These are phyloP conservation scores for Lachnellula cervina DNA, from an alignment of 2,329 filamentous ascomycete genomes.

Conservation along the genomic window DNA sequence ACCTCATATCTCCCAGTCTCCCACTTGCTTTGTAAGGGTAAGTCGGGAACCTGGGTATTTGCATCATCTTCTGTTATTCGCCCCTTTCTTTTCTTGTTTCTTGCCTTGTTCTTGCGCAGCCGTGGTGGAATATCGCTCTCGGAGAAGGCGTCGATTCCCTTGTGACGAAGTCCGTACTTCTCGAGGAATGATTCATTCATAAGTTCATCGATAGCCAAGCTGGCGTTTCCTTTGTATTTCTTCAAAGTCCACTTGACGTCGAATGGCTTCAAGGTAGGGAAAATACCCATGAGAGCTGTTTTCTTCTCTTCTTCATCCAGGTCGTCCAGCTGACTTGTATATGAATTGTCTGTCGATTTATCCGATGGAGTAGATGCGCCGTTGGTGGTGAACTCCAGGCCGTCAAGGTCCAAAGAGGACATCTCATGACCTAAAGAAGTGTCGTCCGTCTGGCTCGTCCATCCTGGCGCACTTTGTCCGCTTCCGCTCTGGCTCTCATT, in stretches of 20 bases:
- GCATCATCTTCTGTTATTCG: constrained; percentile 24
- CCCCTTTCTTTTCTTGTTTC: constrained; percentile 34
- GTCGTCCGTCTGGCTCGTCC: constrained; percentile 27
- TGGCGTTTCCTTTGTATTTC: constrained; percentile 62
- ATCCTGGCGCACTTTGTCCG: constrained; percentile 19
- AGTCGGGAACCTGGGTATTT: constrained; percentile 3
- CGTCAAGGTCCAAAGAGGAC: constrained; percentile 23
- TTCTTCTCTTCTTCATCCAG: constrained; percentile 59
- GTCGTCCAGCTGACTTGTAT: constrained; percentile 30
- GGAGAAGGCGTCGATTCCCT: constrained; percentile 80
- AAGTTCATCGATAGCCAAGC: constrained; percentile 70
- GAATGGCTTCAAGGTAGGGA: constrained; percentile 61
- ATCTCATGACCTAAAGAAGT: constrained; percentile 26
- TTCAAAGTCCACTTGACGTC: constrained; percentile 63
- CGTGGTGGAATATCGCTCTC: constrained; percentile 40
- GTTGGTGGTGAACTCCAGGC: constrained; percentile 17
- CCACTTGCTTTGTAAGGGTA: constrained; percentile 48
- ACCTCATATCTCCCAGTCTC: constrained; percentile 51
- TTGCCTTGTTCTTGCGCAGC: constrained; percentile 37
- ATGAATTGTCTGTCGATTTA: constrained; percentile 30
- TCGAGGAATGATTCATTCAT: constrained; percentile 76
- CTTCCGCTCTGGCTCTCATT: constrained; percentile 19
- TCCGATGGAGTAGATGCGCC: constrained; percentile 46
- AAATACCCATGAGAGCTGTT: constrained; percentile 61
- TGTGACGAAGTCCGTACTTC: constrained; percentile 56